These are phyloP conservation scores for Leishmania mexicana DNA, from an alignment of 208 protist genomes.

Conservation along the genomic window DNA sequence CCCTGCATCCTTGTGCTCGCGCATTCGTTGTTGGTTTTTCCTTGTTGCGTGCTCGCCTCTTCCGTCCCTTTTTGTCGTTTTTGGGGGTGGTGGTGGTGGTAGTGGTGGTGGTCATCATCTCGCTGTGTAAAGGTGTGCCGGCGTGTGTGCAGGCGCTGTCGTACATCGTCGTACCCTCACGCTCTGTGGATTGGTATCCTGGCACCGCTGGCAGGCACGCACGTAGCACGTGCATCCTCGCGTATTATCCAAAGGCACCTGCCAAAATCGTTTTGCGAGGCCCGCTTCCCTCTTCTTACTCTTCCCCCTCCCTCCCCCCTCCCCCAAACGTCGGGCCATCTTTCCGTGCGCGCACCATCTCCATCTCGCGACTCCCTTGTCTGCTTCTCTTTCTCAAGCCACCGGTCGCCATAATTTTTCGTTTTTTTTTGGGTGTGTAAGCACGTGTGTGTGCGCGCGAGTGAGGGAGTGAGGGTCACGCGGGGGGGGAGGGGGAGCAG, in stretches of 20 bases:
- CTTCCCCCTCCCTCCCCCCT: neutral
- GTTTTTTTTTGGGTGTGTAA: neutral
- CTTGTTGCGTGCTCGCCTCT: neutral
- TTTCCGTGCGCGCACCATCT: too few relatives aligned
- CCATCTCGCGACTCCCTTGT: neutral
- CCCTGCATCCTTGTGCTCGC: neutral
- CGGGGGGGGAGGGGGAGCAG: neutral
- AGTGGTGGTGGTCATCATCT: neutral
- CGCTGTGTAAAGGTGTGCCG: neutral
- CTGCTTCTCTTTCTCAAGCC: neutral
- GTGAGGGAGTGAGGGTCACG: neutral
- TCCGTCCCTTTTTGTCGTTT: neutral
- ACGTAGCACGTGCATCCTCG: neutral
- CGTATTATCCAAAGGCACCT: neutral
- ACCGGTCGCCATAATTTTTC: neutral
- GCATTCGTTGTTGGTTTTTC: neutral
- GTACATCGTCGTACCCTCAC: neutral
- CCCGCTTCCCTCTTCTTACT: neutral
- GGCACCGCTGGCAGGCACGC: neutral
- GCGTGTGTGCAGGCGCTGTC: neutral
- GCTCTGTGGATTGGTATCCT: neutral
- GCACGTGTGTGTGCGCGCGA: neutral
- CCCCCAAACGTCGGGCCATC: too few relatives aligned
- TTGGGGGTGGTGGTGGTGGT: neutral
- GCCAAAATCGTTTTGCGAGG: neutral